Conservation (phyloP, 2,329 filamentous ascomycete genomes). For the Phoma herbarum region DNA sequence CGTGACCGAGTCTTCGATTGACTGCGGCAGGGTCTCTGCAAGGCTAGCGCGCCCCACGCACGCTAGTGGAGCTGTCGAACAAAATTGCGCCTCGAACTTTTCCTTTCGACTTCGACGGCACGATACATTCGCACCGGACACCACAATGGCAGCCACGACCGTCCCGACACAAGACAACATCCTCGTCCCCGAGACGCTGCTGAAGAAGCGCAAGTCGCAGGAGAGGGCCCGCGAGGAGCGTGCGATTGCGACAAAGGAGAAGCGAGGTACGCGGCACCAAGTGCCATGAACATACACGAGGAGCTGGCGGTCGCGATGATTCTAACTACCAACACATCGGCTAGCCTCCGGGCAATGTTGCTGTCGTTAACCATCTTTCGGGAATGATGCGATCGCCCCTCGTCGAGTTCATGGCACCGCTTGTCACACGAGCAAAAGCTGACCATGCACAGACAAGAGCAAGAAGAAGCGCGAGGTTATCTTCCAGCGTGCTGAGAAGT, state of each 20-base stretch:
- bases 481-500: constrained; percentile 99
- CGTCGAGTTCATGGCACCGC: constrained; percentile 30
- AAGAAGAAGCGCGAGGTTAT: constrained; percentile 98
- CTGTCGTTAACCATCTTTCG: constrained; percentile 99
- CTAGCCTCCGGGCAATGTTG: constrained; percentile 98
- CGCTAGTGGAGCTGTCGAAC: constrained; percentile 10
- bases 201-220: constrained; percentile 99
- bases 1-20: not conserved
- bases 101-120: constrained; percentile 19
- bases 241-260: constrained; percentile 80
- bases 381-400: constrained; percentile 74
- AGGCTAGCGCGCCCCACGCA: constrained; percentile 19
- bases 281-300: constrained; percentile 25
- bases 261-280: constrained; percentile 76
- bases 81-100: constrained; percentile 17
- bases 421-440: constrained; percentile 34
- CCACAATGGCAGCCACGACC: constrained; percentile 65
- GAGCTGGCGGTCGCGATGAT: constrained; percentile 70
- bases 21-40: not conserved
- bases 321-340: constrained; percentile 84
- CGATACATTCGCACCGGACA: constrained; percentile 24
- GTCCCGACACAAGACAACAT: constrained; percentile 95
- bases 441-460: constrained; percentile 73
- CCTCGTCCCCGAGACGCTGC: constrained; percentile 97
- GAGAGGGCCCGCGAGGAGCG: constrained; percentile 98